Base-by-base conservation (phyloP, 495 filamentous ascomycete species). In the Aspergillus asperescens region DNA sequence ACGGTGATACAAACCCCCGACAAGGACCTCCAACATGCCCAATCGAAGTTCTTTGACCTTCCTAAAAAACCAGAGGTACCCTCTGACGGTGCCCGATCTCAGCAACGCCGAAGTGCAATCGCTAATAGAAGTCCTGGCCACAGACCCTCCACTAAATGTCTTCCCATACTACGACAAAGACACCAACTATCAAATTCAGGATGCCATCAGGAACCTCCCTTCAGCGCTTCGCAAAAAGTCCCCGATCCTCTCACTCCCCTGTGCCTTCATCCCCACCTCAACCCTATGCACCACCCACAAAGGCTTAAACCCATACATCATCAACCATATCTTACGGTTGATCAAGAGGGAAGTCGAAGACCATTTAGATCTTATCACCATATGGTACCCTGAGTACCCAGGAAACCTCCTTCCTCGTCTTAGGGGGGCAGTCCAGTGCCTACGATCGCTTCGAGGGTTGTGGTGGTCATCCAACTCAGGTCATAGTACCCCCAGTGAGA, bases 331-430 rank as follows among this genome's bases (percentile, higher is more conserved):
- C 0, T 52, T 68, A 5, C 8, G 13, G 0, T 58, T 70, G 1
- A 39, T 72, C 0, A 44, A 63, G 38, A 22, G 42, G 10, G 72
- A 73, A 27, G 62, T 73, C 24, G 63, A 61, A 4, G 25, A n/a
- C 3, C 59, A 65, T 7, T 39, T 72, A n/a, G 51, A 37, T 10
- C 45, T 54, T n/a, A 48, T 72, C 12, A 53, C 65, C 3, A 18
- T 45, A 40, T 65, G 59, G 50, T 58, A 58, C 8, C 28, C 19
- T 3, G 40, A 60, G 49, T 58, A 58, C 15, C 28, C 19, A 4
- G 37, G 62, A 0, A 31, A 56, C 3, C 16, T 66, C 8, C 25
- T 19, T 4, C 28, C 47, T 0, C 42, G 62, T 0, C 43, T 65
- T 28, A 16, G 32, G 1, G 13, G 44, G 0, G 41, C 65, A 1